phyloP scores from a whole-genome alignment of 2,329 filamentous ascomycete species.

The Neofusicoccum kwambonambiense region DNA sequence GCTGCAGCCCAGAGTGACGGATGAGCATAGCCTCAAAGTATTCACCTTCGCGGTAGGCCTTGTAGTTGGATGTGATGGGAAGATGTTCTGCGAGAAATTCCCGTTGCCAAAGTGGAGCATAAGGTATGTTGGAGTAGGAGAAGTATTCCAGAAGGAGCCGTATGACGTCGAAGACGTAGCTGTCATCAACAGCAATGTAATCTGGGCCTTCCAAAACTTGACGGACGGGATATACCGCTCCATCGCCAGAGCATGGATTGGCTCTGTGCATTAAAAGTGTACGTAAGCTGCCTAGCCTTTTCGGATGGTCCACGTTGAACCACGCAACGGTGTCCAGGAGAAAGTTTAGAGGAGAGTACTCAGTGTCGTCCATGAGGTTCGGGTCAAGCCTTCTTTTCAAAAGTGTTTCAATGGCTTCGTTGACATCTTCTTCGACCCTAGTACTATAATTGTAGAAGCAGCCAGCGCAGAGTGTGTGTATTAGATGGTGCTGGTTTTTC shows the following conservation, averaged over 20 bases:
- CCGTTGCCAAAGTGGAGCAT: background rate
- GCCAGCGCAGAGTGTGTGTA: background rate
- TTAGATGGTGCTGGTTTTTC: background rate
- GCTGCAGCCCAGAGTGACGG: background rate
- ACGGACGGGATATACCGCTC: background rate
- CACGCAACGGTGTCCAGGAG: background rate
- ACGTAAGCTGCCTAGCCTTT: background rate
- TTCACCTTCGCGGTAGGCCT: background rate
- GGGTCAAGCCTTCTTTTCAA: background rate
- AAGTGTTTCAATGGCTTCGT: background rate
- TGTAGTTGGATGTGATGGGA: background rate
- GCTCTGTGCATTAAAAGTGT: background rate
- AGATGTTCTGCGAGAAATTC: background rate
- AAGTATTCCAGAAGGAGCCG: background rate
- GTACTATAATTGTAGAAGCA: background rate
- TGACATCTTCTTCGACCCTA: background rate
- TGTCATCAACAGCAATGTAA: background rate
- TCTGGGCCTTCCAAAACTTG: background rate
- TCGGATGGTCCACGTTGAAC: background rate
- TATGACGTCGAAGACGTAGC: background rate
- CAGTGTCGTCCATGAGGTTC: too few relatives aligned
- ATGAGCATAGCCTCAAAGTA: fast-evolving
- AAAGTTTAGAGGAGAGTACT: background rate
- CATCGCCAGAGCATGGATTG: background rate
- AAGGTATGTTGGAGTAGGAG: background rate